Evolutionary conservation across 176 grass and related monocot species (phyloP).

Genomic region (Rhynchospora pubera): DNA sequence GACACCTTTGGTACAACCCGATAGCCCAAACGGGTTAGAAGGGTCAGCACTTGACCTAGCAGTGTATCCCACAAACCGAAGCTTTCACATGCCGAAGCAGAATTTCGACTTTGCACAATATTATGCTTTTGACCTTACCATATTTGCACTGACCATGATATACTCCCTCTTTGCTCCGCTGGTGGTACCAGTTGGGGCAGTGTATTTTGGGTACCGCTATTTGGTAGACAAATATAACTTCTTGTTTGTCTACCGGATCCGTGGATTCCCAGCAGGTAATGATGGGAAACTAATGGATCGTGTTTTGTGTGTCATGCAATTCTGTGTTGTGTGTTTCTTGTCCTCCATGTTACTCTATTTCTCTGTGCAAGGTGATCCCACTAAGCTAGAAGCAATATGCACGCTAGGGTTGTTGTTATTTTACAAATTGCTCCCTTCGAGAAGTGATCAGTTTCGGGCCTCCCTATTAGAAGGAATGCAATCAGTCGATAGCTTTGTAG

Average conservation of each 20-base stretch:
- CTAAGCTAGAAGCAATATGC: constrained; percentile 80
- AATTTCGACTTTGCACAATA: constrained; percentile 96
- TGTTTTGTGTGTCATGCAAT: constrained; percentile 94
- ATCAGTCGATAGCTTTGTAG: constrained; percentile 84
- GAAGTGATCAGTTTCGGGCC: constrained; percentile 53
- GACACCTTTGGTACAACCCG: constrained; percentile 58
- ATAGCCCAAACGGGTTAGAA: constrained; percentile 55
- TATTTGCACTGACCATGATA: constrained; percentile 97
- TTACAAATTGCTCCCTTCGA: constrained; percentile 80
- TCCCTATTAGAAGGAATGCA: constrained; percentile 95
- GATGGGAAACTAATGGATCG: constrained; percentile 94
- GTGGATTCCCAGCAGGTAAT: constrained; percentile 93
- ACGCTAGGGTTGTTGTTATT: constrained; percentile 79
- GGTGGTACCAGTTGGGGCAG: constrained; percentile 76
- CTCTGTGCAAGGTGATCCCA: constrained; percentile 75
- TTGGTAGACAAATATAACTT: constrained; percentile 99
- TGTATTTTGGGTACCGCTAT: constrained; percentile 99
- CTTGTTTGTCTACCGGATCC: constrained; percentile 90
- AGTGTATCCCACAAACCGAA: constrained; percentile 74
- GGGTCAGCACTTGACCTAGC: constrained; percentile 59
- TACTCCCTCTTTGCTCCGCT: constrained; percentile 90
- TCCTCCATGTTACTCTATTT: constrained; percentile 86
- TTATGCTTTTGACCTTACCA: constrained; percentile 93
- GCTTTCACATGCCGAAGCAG: constrained; percentile 94
- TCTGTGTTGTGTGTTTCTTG: constrained; percentile 96